Percentiles rank a stretch among this genome's conserved stretches.
These are phyloP conservation scores for Plasmodium blacklocki DNA, from an alignment of 169 alveolate genomes.

Conservation along the genomic window DNA sequence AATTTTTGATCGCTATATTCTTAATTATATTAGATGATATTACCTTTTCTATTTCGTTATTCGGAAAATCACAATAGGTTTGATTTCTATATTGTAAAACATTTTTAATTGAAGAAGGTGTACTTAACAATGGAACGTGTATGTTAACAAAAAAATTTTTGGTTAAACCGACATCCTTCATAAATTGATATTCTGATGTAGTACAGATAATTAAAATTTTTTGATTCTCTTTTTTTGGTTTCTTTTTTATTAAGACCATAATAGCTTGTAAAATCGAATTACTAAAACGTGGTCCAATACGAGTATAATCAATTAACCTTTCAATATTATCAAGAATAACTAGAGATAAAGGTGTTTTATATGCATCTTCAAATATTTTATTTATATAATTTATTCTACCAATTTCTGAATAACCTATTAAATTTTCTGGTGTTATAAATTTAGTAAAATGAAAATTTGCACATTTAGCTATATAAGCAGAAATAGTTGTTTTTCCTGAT, in stretches of 20 bases:
- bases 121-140: slow-evolving; percentile 46
- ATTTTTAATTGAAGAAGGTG: slow-evolving; percentile 14
- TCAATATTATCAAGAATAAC: slow-evolving; percentile 98
- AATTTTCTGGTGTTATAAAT: slow-evolving; percentile 96
- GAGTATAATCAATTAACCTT: slow-evolving; percentile 96
- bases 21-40: slow-evolving; percentile 35
- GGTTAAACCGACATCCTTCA: slow-evolving; percentile 79
- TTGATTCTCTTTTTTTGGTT: slow-evolving; percentile 95
- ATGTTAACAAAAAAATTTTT: slow-evolving; percentile 69
- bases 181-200: slow-evolving; percentile 92
- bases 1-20: slow-evolving; percentile 47
- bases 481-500: slow-evolving; percentile 98
- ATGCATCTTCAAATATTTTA: slow-evolving; percentile 99
- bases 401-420: slow-evolving; percentile 95
- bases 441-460: slow-evolving; percentile 97
- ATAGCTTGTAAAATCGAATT: slow-evolving; percentile 96
- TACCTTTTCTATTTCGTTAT: slow-evolving; percentile 26
- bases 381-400: slow-evolving; percentile 91
- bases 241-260: slow-evolving; percentile 94
- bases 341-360: slow-evolving; percentile 94
- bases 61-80: slow-evolving; percentile 38
- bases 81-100: slow-evolving; percentile 56
- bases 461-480: slow-evolving; percentile 95
- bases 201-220: slow-evolving; percentile 97
- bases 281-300: slow-evolving; percentile 98